These are phyloP conservation scores for Psilocybe cubensis DNA, from an alignment of 768 basidiomycete species.

Conservation along the genomic window DNA sequence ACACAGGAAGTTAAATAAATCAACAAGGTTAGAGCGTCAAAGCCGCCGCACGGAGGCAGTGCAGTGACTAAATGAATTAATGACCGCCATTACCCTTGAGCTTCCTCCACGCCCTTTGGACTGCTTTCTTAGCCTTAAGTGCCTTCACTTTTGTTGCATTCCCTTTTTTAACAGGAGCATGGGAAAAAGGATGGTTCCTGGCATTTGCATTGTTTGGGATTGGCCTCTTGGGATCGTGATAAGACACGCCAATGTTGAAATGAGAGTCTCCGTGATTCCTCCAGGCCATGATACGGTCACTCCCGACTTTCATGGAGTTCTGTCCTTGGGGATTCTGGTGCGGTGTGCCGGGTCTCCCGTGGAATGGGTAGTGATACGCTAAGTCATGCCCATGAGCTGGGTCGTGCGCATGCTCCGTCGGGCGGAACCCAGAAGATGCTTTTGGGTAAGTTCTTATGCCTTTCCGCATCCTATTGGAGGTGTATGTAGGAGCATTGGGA, in stretches of 20 bases:
- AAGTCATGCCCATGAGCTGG: background rate
- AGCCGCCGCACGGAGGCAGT: too few species aligned
- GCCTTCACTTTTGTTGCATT: background rate
- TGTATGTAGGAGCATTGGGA: too few species aligned
- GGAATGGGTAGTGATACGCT: background rate
- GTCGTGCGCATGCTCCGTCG: background rate
- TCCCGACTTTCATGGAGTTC: constrained; percentile 3
- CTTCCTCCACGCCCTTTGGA: background rate
- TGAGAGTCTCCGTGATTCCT: background rate
- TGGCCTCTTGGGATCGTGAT: background rate
- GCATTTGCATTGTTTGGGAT: background rate
- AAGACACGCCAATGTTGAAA: constrained; percentile 3
- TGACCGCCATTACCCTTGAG: background rate
- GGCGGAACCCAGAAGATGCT: constrained; percentile 1
- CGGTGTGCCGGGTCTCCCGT: background rate
- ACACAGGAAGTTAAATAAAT: too few species aligned
- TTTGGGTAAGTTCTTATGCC: background rate
- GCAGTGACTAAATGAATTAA: background rate
- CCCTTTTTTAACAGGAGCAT: background rate
- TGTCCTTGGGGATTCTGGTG: background rate
- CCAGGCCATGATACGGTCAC: constrained; percentile 1
- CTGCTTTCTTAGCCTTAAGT: background rate
- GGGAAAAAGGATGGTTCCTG: background rate
- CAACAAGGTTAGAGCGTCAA: too few species aligned
- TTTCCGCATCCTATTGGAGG: background rate